Evolutionary conservation across 305 asterid species (phyloP), one percentile per base, ranked within the genome.

Genomic region (Fraxinus sp.): DNA sequence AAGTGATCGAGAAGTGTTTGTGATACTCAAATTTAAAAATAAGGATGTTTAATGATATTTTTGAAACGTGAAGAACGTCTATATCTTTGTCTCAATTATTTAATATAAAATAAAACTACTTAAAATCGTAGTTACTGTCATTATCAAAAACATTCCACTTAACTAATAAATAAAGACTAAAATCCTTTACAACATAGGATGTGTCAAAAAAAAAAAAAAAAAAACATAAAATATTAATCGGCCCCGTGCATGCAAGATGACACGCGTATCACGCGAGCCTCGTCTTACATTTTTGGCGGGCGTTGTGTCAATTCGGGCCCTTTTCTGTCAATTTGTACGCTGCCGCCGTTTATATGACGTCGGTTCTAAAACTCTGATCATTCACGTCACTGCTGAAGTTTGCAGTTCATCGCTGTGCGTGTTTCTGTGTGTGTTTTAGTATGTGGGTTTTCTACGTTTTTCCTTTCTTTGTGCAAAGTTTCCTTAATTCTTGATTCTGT

Each of bases 261-360:
- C 92, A 88, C 92, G 94, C 86, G 93, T 84, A n/a, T 77, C 72
- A 49, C 39, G 79, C 81, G 71, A 77, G 8, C 86, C 78, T 49
- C 33, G 74, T 73, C 5, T 39, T 24, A 6, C 57, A 62, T 28
- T 13, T 82, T 86, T 83, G 89, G 89, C 88, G 87, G 90, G 84
- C 55, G 26, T 41, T n/a, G 10, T 20, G 87, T 81, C 87, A 84
- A 81, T 5, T 46, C 77, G 79, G 83, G 82, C 82, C 90, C 84
- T 72, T 49, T 83, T 86, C 10, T 13, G 95, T 91, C 90, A 52
- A 35, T 77, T 36, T 30, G 13, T 71, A 78, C 85, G 80, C 82
- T 85, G 83, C 78, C 86, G 86, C 89, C 89, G 82, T 72, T 72
- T 66, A 64, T 59, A 49, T 28, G 84, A 13, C 28, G 84, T 83